Evolutionary conservation across 306 rosid species (phyloP).

Genomic region (Prinsepia uniflora): DNA sequence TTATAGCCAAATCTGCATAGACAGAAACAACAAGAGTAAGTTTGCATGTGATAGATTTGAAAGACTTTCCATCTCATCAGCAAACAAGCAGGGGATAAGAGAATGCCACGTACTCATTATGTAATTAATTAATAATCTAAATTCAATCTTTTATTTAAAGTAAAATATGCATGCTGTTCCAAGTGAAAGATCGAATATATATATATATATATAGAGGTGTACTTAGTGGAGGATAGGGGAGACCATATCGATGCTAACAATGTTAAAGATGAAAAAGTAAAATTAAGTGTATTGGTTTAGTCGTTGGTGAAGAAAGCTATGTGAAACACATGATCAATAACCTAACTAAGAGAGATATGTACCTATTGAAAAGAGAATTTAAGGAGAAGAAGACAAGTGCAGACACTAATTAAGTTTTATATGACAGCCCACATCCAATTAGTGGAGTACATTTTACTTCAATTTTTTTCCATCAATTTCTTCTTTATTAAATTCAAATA

Average conservation of each 20-base stretch:
- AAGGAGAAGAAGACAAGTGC: slow-evolving; percentile 5
- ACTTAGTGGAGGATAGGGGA: slow-evolving; percentile 35
- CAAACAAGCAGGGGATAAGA: no score
- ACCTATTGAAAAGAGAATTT: neutral
- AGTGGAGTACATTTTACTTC: neutral
- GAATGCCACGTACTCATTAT: no score
- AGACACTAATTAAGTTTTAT: neutral
- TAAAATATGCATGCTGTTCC: no score
- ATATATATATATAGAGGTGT: neutral
- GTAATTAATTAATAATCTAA: no score
- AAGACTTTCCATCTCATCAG: no score
- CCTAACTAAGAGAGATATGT: neutral
- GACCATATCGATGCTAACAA: slow-evolving; percentile 58
- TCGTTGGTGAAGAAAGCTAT: slow-evolving; percentile 53
- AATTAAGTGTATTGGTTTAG: slow-evolving; percentile 36
- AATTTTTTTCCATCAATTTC: no score
- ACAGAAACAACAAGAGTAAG: no score
- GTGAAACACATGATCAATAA: slow-evolving; percentile 20
- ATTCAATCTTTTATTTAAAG: no score
- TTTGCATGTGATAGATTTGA: no score
- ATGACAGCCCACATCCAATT: slow-evolving; percentile 24
- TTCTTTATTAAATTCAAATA: no score
- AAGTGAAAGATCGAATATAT: no score
- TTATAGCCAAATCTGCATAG: no score
- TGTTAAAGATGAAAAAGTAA: slow-evolving; percentile 20